Percentiles rank a stretch among this genome's conserved stretches.
These are phyloP conservation scores for Erodium texanum DNA, from an alignment of 441 rosid genomes.

Conservation along the genomic window DNA sequence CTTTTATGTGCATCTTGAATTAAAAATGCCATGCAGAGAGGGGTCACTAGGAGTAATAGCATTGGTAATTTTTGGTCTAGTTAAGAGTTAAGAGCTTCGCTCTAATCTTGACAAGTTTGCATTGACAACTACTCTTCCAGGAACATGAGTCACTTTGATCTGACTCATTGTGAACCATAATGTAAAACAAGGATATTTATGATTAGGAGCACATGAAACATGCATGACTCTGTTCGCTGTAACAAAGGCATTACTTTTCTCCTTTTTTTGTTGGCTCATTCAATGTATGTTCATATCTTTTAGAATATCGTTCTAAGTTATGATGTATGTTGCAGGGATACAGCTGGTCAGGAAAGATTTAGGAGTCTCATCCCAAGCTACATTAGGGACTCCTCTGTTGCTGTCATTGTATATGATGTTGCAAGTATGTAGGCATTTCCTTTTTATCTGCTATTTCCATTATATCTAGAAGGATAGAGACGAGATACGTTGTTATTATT, in stretches of 20 bases:
- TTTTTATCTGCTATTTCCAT: too few species aligned
- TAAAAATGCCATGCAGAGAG: too few species aligned
- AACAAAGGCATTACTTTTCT: background rate
- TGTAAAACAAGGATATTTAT: background rate
- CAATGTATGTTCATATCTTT: background rate
- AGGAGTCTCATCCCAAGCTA: slow-evolving; percentile 84
- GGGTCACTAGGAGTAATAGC: background rate
- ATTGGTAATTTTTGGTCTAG: background rate
- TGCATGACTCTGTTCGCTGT: background rate
- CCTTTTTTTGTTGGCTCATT: background rate
- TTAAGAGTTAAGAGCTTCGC: background rate
- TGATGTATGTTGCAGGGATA: slow-evolving; percentile 46
- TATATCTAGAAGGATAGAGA: too few species aligned
- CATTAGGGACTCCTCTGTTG: slow-evolving; percentile 73
- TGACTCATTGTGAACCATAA: background rate
- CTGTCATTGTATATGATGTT: slow-evolving; percentile 78
- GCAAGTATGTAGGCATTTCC: slow-evolving; percentile 45
- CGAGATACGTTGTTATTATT: too few species aligned
- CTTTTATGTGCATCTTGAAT: background rate
- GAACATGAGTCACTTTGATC: background rate
- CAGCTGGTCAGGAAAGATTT: slow-evolving; percentile 79
- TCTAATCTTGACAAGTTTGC: background rate
- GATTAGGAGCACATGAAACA: background rate
- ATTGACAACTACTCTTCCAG: background rate
- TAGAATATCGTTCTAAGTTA: background rate